A percentile compares a stretch with the other conserved stretches of the same genome.
Conservation (phyloP, 305 asterid genomes). For the Fraxinus albicans region DNA sequence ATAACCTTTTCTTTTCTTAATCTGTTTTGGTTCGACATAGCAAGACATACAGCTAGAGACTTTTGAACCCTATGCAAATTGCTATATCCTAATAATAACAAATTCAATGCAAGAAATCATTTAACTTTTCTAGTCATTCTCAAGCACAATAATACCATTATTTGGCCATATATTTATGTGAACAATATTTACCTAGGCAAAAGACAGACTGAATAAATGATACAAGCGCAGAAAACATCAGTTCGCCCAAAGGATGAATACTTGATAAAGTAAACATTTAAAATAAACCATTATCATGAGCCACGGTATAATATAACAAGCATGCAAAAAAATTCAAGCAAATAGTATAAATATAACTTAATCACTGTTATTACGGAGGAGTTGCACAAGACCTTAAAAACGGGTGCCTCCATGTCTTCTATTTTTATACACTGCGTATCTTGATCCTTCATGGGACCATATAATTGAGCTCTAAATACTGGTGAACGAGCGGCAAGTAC, state of each 20-base stretch:
- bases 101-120: neutral
- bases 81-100: neutral
- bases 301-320: neutral
- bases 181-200: neutral
- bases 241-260: neutral
- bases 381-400: conserved; percentile 63
- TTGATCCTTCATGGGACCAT: conserved; percentile 97
- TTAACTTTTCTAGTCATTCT: neutral
- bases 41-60: neutral
- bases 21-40: neutral
- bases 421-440: conserved; percentile 57
- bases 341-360: neutral
- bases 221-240: neutral
- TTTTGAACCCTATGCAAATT: neutral
- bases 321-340: neutral
- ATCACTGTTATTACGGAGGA: neutral
- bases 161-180: neutral
- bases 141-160: neutral
- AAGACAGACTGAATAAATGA: neutral
- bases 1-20: neutral
- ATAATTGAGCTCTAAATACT: conserved; percentile 89
- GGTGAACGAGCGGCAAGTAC: conserved; percentile 98
- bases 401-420: conserved; percentile 85
- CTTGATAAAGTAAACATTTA: neutral
- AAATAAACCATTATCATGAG: neutral